Conservation (phyloP, 2,329 filamentous ascomycete species). For the Pseudomassariella vexata region DNA sequence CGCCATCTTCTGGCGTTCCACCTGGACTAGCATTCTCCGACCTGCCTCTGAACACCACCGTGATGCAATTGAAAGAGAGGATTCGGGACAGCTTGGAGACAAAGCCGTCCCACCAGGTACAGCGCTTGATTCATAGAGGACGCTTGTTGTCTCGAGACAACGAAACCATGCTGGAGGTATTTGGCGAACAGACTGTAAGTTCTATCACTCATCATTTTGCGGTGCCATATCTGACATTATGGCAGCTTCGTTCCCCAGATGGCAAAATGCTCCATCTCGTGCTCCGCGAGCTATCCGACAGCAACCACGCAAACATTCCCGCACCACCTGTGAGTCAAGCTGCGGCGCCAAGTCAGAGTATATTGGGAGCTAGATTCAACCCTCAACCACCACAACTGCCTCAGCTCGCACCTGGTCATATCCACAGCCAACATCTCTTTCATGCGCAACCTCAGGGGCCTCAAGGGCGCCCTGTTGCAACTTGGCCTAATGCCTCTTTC, state of each 20-base stretch:
- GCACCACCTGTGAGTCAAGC: constrained; percentile 5
- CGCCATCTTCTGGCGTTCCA: constrained; percentile 49
- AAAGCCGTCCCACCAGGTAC: constrained; percentile 46
- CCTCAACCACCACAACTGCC: constrained; percentile 10
- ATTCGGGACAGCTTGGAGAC: constrained; percentile 46
- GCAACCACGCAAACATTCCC: constrained; percentile 11
- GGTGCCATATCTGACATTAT: constrained; percentile 10
- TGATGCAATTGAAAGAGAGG: constrained; percentile 52
- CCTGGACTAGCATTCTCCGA: constrained; percentile 43
- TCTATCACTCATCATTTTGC: too few species aligned
- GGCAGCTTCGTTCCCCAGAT: constrained; percentile 20
- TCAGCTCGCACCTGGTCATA: constrained; percentile 2
- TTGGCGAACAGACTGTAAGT: constrained; percentile 49
- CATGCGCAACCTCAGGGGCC: constrained; percentile 8
- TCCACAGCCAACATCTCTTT: constrained; percentile 7
- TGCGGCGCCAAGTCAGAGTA: constrained; percentile 11
- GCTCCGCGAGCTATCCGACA: constrained; percentile 22
- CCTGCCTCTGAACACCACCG: constrained; percentile 44
- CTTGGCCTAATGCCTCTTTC: constrained; percentile 14
- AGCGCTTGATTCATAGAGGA: constrained; percentile 57
- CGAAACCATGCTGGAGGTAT: constrained; percentile 51
- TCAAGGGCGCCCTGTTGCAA: constrained; percentile 9
- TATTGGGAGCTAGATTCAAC: too few species aligned
- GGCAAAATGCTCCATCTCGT: constrained; percentile 26
- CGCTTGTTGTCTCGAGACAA: constrained; percentile 47